Evolutionary conservation across 2,329 filamentous ascomycete genomes (phyloP), one percentile per base, ranked within the genome.

Genomic region (Didymella sp.): DNA sequence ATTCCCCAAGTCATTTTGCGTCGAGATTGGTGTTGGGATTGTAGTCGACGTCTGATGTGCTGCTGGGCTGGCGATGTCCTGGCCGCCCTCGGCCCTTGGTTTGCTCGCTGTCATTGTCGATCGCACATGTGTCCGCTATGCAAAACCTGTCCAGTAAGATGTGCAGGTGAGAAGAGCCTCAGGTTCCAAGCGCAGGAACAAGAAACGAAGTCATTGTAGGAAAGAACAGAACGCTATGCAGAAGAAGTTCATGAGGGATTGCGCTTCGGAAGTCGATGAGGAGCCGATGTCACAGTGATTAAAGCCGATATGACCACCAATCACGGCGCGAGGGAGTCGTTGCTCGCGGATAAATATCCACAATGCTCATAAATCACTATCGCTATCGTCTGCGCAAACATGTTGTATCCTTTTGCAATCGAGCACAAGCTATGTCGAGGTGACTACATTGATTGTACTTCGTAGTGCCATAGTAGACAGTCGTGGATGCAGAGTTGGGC

Each of bases 251-350:
- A 63, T 64, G 61, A 60, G 56, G 58, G 56, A 45, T 47, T 42
- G 30, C 43, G 48, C 38, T 40, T 42, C 53, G 45, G 47, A 31
- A 13, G 31, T 53, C 51, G 19, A 43, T 45, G 61, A 62, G 59
- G 54, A 65, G 61, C 59, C 61, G 62, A 56, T 31, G 21, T 12
- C 25, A 51, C 2, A 28, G 30, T 40, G 37, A 28, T 42, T 60
- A 66, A 62, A 47, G 17, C 59, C 59, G 48, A 5, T 59, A 61
- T 56, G 40, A 28, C 61, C 57, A 24, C 61, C 61, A 64, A 66
- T 65, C 54, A 58, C 6, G 44, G 15, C 30, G n/a, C 30, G 22
- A 11, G 25, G 4, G 15, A 11, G 7, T 2, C 24, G 15, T 11
- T 41, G 33, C 15, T n/a, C 19, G 30, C 40, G 40, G 48, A 43